phyloP scores from a whole-genome alignment of 2,329 filamentous ascomycete genomes.

The Mycosphaerella arachidis region DNA sequence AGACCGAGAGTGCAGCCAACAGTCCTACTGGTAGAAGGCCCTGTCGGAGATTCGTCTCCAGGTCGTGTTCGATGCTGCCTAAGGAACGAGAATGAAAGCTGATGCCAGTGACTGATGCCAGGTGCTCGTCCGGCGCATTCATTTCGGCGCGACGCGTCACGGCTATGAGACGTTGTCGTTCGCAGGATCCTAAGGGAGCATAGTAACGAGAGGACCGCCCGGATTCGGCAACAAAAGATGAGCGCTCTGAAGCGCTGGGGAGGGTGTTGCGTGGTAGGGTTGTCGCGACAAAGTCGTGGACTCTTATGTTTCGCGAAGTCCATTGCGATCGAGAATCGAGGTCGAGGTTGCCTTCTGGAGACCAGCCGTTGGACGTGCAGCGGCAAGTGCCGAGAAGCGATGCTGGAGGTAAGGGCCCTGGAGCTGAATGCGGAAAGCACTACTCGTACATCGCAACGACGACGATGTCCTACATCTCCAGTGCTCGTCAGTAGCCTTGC shows the following conservation, averaged over 20 bases:
- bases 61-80: constrained; percentile 3
- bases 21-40: constrained; percentile 31
- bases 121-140: background rate
- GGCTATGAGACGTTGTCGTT: background rate
- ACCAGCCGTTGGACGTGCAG: background rate
- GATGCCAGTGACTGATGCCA: background rate
- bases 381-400: background rate
- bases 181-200: background rate
- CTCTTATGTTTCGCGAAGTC: background rate
- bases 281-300: too few species aligned
- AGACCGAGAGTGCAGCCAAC: constrained; percentile 29
- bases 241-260: background rate
- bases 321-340: background rate
- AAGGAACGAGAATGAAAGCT: background rate
- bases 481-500: background rate
- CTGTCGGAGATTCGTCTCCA: constrained; percentile 19
- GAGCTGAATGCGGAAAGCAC: background rate
- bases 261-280: background rate
- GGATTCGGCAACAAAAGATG: background rate
- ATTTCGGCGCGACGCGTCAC: background rate
- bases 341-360: background rate
- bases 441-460: background rate
- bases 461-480: background rate
- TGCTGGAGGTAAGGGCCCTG: background rate
- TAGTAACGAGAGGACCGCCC: background rate